Percentiles rank a stretch among this genome's conserved stretches.
phyloP scores from a whole-genome alignment of 306 rosid species.

The Vicia sativa region DNA sequence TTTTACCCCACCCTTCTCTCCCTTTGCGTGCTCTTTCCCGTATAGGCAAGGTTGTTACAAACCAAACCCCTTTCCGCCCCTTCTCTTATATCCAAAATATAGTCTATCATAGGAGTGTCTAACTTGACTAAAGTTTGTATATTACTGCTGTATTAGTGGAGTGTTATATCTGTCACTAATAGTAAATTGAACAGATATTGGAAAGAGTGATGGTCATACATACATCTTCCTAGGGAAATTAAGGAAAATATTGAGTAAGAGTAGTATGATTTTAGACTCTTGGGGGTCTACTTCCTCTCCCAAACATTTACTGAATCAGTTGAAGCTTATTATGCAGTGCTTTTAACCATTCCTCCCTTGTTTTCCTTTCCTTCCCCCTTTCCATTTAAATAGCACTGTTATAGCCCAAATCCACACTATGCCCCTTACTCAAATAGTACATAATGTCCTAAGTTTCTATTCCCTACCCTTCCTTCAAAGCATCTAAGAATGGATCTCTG shows the following conservation, averaged over 20 bases:
- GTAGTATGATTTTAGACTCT: not conserved
- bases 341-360: slow-evolving; percentile 3
- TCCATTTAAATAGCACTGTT: not conserved
- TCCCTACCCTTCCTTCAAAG: slow-evolving; percentile 13
- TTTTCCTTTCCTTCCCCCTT: not conserved
- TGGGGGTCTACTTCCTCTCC: not conserved
- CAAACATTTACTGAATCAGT: not conserved
- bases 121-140: not conserved
- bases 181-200: not conserved
- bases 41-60: not conserved
- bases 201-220: not conserved
- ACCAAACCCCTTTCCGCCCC: not conserved
- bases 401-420: slow-evolving; percentile 14
- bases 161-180: not conserved
- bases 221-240: not conserved
- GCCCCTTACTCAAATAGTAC: slow-evolving; percentile 1
- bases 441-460: slow-evolving; percentile 8
- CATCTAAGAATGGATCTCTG: not conserved
- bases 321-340: not conserved
- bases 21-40: not conserved
- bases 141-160: not conserved
- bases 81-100: not conserved
- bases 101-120: slow-evolving; percentile 7
- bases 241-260: not conserved
- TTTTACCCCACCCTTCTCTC: not conserved